These are phyloP conservation scores for Ophiostoma sp. DNA, from an alignment of 2,329 filamentous ascomycete species.

Conservation along the genomic window DNA sequence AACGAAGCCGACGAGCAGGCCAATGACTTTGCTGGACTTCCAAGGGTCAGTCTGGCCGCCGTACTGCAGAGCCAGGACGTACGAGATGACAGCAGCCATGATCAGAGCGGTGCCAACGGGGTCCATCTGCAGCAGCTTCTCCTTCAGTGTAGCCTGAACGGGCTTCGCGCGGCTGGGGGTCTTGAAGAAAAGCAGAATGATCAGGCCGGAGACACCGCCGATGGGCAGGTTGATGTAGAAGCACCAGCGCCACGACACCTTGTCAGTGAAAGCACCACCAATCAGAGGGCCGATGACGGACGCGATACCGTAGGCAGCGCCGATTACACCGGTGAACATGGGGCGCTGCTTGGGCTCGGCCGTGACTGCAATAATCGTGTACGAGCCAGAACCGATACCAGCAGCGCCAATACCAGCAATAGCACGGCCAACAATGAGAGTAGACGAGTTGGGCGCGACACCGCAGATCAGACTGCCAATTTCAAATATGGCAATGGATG, in stretches of 20 bases:
- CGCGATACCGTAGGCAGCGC: conserved; percentile 29
- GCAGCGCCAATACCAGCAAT: conserved; percentile 45
- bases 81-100: conserved; percentile 37
- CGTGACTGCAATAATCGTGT: conserved; percentile 38
- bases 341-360: conserved; percentile 28
- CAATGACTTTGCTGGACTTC: conserved; percentile 34
- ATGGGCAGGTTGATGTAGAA: conserved; percentile 34
- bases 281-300: conserved; percentile 31
- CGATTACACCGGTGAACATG: conserved; percentile 31
- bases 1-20: conserved; percentile 33
- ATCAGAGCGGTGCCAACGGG: conserved; percentile 37
- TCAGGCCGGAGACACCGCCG: conserved; percentile 29
- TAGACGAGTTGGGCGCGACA: conserved; percentile 41
- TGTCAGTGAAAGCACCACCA: conserved; percentile 30
- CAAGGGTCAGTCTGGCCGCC: conserved; percentile 39
- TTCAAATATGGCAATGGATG: conserved; percentile 48
- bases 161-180: conserved; percentile 35
- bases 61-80: conserved; percentile 41
- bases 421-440: conserved; percentile 49
- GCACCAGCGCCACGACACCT: conserved; percentile 31
- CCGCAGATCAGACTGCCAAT: conserved; percentile 50
- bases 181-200: conserved; percentile 35
- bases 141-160: conserved; percentile 29
- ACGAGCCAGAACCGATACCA: conserved; percentile 36
- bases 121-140: conserved; percentile 42